A percentile compares a stretch with the other conserved stretches of the same genome.
Evolutionary conservation across 1,284 basidiomycete species (phyloP).

Genomic region (Afroboletus lepidellus): DNA sequence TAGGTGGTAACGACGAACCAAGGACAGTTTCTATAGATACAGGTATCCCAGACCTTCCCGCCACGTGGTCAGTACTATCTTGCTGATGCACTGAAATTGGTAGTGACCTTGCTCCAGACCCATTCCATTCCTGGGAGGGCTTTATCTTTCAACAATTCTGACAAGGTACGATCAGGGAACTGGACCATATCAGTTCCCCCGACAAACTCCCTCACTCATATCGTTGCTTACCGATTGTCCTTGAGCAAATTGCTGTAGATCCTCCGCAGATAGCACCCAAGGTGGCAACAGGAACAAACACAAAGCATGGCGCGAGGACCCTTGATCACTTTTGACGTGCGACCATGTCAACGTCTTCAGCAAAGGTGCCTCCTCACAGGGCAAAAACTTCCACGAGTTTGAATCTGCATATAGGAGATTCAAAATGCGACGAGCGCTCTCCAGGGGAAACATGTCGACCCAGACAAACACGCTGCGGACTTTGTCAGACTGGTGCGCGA

Average conservation of each 20-base stretch:
- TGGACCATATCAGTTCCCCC: constrained; percentile 12
- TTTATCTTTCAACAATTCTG: constrained; percentile 29
- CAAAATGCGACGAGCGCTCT: constrained; percentile 52
- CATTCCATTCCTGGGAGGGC: constrained; percentile 37
- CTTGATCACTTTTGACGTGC: constrained; percentile 9
- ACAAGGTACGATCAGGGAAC: constrained; percentile 25
- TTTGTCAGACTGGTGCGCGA: constrained; percentile 10
- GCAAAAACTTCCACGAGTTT: constrained; percentile 42
- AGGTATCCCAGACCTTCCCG: constrained; percentile 66
- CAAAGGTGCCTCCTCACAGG: constrained; percentile 38
- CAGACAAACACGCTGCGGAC: constrained; percentile 38
- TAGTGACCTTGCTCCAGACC: constrained; percentile 64
- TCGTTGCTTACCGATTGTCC: constrained; percentile 44
- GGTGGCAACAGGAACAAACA: constrained; percentile 63
- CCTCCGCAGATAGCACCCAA: constrained; percentile 56
- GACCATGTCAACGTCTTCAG: constrained; percentile 57
- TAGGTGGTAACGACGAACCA: constrained; percentile 72
- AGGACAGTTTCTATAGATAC: constrained; percentile 47
- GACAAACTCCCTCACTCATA: background rate
- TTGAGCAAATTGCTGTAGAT: constrained; percentile 53
- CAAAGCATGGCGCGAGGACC: constrained; percentile 34
- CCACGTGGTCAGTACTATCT: constrained; percentile 10
- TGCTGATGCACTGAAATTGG: background rate
- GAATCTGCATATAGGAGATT: constrained; percentile 48
- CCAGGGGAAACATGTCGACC: constrained; percentile 53